Evolutionary conservation across 768 basidiomycete genomes (phyloP), one percentile per base, ranked within the genome.

Genomic region (Suillus variegatus): DNA sequence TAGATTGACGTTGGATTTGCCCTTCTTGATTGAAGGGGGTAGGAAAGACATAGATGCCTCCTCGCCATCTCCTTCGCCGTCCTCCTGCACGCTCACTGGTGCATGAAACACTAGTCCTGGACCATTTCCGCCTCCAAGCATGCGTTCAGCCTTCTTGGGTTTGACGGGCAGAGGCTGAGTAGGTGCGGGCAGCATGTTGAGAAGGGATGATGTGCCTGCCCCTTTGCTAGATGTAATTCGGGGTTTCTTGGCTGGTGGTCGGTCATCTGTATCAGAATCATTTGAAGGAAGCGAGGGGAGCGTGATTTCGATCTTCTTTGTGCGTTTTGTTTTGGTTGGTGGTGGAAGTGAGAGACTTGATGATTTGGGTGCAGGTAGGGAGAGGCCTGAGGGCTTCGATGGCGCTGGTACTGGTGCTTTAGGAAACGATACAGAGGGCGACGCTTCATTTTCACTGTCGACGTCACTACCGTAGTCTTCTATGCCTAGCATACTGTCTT

Each of bases 391-490:
- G 52, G 77, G 75, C 67, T 69, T 71, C n/a, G 75, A 72, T 8
- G 68, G 70, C 8, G 76, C 71, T 8, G 74, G 70, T 25, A 74
- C 71, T 65, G 61, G 69, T n/a, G 71, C 61, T 54, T 54, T 54
- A 14, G 28, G 9, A 4, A 18, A 18, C 16, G 32, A 18, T 20
- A 28, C 18, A 32, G 28, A 12, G 5, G 67, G 1, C 10, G 20
- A 13, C 5, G 63, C 28, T 64, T 85, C 85, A 65, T 80, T 78
- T 64, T 86, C 88, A 71, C 80, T 84, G 68, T 90, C 87, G 70
- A 76, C 84, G 78, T 83, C 90, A 77, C 91, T 93, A 67, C 90
- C 90, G 70, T 93, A 93, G 80, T 82, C 86, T 71, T 90, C 91
- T 65, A 93, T 82, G 40, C 89, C 90, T 67, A 93, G 85, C 90